phyloP scores from a whole-genome alignment of 1,139 yeast genomes.

The Blastobotrys illinoisensis region DNA sequence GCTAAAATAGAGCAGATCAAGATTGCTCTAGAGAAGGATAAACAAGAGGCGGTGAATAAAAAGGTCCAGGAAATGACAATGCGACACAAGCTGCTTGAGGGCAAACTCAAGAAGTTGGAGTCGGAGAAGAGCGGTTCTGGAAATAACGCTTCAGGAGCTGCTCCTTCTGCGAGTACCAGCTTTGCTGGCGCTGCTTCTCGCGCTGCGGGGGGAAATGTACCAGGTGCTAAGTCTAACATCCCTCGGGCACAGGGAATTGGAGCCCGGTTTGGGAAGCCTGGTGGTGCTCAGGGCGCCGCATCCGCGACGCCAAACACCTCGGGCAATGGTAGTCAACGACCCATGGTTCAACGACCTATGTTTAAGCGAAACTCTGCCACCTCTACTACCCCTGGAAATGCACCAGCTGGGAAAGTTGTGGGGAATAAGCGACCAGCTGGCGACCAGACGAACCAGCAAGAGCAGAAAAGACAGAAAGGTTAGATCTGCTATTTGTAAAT shows the following conservation, averaged over 20 bases:
- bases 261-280: background rate
- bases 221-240: background rate
- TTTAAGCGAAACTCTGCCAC: slow-evolving; percentile 1
- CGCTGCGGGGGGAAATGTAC: background rate
- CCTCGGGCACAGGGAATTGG: background rate
- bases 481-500: background rate
- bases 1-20: slow-evolving; percentile 8
- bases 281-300: background rate
- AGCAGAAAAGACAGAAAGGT: slow-evolving; percentile 15
- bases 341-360: slow-evolving; percentile 1
- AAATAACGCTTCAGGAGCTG: slow-evolving; percentile 3
- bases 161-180: slow-evolving; percentile 5
- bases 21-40: slow-evolving; percentile 16
- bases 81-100: slow-evolving; percentile 32
- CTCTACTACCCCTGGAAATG: slow-evolving; percentile 6
- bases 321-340: background rate
- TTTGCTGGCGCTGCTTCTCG: slow-evolving; percentile 1
- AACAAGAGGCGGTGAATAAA: slow-evolving; percentile 16
- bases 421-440: slow-evolving; percentile 12
- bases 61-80: slow-evolving; percentile 28
- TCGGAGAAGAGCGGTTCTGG: background rate
- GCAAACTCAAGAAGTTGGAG: slow-evolving; percentile 30
- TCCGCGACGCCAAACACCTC: background rate
- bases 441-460: slow-evolving; percentile 8
- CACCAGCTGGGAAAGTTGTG: slow-evolving; percentile 3